phyloP scores from a whole-genome alignment of 23 red algal genomes.

The Gracilaria gracilis region DNA sequence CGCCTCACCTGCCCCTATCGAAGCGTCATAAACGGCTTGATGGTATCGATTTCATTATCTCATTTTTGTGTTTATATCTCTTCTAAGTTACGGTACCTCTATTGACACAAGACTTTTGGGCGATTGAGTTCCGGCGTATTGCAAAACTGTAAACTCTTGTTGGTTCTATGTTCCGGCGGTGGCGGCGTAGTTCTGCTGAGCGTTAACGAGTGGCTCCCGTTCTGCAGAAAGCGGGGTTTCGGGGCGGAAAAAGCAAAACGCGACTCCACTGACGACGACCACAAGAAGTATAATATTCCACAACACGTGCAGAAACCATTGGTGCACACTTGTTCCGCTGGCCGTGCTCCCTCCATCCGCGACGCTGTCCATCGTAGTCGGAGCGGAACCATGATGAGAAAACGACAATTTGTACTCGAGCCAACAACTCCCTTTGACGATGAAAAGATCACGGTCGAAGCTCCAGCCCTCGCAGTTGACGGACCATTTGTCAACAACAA shows the following conservation, averaged over 20 bases:
- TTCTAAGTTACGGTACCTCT: neutral
- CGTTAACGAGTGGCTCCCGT: neutral
- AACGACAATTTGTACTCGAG: constrained; percentile 41
- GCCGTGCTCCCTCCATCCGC: neutral
- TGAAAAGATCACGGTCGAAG: constrained; percentile 24
- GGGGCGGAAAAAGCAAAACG: neutral
- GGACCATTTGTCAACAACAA: neutral
- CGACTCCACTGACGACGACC: neutral
- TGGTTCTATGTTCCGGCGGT: neutral
- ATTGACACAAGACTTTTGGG: neutral
- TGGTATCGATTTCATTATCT: neutral
- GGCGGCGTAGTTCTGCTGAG: constrained; percentile 15
- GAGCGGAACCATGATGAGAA: neutral
- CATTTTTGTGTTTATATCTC: constrained; percentile 17
- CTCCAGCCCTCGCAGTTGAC: constrained; percentile 63
- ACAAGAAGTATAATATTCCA: neutral
- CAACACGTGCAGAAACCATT: neutral
- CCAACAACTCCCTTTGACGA: constrained; percentile 52
- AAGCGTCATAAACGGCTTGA: neutral
- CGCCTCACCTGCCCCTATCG: neutral
- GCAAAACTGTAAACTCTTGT: neutral
- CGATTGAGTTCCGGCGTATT: neutral
- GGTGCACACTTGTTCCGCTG: neutral
- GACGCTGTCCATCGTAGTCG: neutral
- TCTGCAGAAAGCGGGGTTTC: neutral